These are phyloP conservation scores for Ceratocystis harringtonii DNA, from an alignment of 2,329 filamentous ascomycete species.

Conservation along the genomic window DNA sequence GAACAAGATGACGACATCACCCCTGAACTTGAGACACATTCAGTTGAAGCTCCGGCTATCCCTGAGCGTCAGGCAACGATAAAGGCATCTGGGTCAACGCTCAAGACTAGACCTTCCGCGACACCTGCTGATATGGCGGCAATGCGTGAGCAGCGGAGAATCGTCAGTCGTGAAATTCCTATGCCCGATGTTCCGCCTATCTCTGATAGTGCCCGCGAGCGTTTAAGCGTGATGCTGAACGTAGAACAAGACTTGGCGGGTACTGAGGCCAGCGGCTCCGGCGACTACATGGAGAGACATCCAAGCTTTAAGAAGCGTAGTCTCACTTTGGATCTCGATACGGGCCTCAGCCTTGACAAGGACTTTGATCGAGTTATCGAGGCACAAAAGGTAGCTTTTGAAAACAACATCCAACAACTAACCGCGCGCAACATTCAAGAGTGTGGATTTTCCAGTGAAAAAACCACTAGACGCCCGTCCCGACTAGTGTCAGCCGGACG, in stretches of 20 bases:
- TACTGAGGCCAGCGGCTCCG: constrained; percentile 21
- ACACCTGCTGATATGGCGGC: constrained; percentile 70
- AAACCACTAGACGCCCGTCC: not conserved
- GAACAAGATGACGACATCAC: constrained; percentile 22
- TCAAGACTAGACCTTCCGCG: constrained; percentile 78
- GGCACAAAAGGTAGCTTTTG: constrained; percentile 76
- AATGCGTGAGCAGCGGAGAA: constrained; percentile 74
- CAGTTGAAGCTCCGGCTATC: constrained; percentile 46
- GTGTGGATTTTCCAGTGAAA: constrained; percentile 1
- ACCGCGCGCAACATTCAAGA: not conserved
- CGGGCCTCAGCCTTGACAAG: constrained; percentile 73
- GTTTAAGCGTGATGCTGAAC: constrained; percentile 38
- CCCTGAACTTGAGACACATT: constrained; percentile 25
- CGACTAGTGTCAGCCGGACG: constrained; percentile 9
- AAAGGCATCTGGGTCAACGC: constrained; percentile 68
- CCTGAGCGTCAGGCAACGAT: constrained; percentile 78
- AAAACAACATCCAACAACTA: constrained; percentile 19
- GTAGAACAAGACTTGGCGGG: constrained; percentile 27
- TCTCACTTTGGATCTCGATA: constrained; percentile 65
- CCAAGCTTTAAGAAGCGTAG: constrained; percentile 69
- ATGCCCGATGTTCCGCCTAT: constrained; percentile 41
- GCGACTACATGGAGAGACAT: constrained; percentile 42
- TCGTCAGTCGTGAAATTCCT: constrained; percentile 63
- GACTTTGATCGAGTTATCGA: constrained; percentile 95
- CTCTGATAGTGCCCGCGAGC: constrained; percentile 33